Evolutionary conservation across 176 grass and related monocot genomes (phyloP).

Genomic region (Triticum dicoccoides): DNA sequence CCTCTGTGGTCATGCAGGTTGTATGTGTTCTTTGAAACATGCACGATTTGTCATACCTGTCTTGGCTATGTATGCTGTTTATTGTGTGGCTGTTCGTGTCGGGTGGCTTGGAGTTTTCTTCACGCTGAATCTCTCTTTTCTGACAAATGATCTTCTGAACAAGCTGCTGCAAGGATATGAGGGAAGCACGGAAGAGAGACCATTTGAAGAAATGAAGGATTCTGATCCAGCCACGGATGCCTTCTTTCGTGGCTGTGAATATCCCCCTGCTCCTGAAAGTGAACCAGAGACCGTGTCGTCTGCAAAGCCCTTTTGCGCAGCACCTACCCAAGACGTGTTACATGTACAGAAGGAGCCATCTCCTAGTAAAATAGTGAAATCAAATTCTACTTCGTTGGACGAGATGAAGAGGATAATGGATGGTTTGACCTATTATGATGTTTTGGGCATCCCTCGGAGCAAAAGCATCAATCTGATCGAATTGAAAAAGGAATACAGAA

Average conservation of each 20-base stretch:
- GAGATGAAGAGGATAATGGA: constrained; percentile 95
- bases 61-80: constrained; percentile 79
- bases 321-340: constrained; percentile 60
- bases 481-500: constrained; percentile 78
- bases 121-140: constrained; percentile 81
- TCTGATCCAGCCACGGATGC: constrained; percentile 75
- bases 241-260: constrained; percentile 62
- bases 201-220: constrained; percentile 47
- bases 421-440: constrained; percentile 84
- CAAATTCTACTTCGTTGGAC: constrained; percentile 67
- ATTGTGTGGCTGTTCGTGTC: constrained; percentile 65
- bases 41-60: constrained; percentile 83
- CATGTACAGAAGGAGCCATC: constrained; percentile 64
- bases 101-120: constrained; percentile 86
- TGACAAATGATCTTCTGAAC: constrained; percentile 90
- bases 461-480: constrained; percentile 47
- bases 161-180: constrained; percentile 77
- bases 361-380: constrained; percentile 68
- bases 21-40: constrained; percentile 87
- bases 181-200: constrained; percentile 40
- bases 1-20: constrained; percentile 56
- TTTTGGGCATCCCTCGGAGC: constrained; percentile 60
- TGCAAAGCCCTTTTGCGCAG: constrained; percentile 63
- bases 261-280: constrained; percentile 48
- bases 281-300: constrained; percentile 63